A percentile compares a stretch with the other conserved stretches of the same genome.
Evolutionary conservation across 1,284 basidiomycete species (phyloP).

Genomic region (Ustilago shanxiensis): DNA sequence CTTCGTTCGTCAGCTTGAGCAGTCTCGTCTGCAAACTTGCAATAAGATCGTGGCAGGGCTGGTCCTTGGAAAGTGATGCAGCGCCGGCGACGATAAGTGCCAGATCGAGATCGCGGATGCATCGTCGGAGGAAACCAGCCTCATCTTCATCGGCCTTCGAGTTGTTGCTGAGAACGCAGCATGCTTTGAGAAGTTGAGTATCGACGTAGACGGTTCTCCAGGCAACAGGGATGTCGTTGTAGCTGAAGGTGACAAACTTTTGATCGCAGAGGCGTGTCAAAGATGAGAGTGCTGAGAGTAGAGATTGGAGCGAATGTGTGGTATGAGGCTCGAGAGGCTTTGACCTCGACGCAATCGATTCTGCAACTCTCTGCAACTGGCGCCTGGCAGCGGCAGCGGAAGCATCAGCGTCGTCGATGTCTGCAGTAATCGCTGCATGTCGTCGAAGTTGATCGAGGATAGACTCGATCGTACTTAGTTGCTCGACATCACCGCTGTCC

Average conservation of each 20-base stretch:
- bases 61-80: slow-evolving; percentile 19
- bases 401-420: slow-evolving; percentile 2
- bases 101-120: slow-evolving; percentile 78
- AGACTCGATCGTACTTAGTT: background rate
- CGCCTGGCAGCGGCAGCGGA: slow-evolving; percentile 11
- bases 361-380: background rate
- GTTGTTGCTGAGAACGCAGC: slow-evolving; percentile 5
- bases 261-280: slow-evolving; percentile 71
- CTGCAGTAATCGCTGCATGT: background rate
- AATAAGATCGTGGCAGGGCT: slow-evolving; percentile 65
- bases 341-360: background rate
- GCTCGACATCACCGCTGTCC: background rate
- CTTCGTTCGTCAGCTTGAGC: background rate
- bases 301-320: background rate
- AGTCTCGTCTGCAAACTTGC: slow-evolving; percentile 64
- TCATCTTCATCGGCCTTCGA: background rate
- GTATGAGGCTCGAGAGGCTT: background rate
- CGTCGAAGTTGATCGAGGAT: slow-evolving; percentile 12
- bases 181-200: slow-evolving; percentile 35
- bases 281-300: slow-evolving; percentile 23
- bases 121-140: background rate
- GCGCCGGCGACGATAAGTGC: slow-evolving; percentile 86
- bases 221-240: slow-evolving; percentile 67
- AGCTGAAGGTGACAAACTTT: slow-evolving; percentile 71
- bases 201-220: slow-evolving; percentile 73